These are phyloP conservation scores for Trichoderma parareesei DNA, from an alignment of 495 filamentous ascomycete species.

Conservation along the genomic window DNA sequence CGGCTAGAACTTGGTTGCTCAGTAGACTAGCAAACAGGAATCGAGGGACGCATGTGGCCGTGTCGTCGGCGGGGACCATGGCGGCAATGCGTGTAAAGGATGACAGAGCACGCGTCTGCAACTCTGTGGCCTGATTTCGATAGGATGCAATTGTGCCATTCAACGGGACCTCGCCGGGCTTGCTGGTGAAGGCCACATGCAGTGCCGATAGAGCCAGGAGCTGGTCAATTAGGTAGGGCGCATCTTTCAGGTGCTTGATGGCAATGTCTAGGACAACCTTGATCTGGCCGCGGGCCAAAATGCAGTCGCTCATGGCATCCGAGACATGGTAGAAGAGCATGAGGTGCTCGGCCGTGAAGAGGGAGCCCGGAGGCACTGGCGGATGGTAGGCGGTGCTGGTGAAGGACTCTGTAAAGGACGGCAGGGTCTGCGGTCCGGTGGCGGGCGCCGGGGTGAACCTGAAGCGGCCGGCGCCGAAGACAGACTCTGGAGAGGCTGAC, in stretches of 20 bases:
- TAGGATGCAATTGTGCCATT: constrained; percentile 17
- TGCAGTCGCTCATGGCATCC: constrained; percentile 8
- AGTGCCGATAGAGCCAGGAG: constrained; percentile 32
- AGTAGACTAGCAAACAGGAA: constrained; percentile 36
- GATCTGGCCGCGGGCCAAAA: constrained; percentile 8
- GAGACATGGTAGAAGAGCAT: constrained; percentile 21
- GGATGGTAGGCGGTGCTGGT: neutral
- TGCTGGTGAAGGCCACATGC: constrained; percentile 23
- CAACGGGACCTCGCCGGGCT: constrained; percentile 12
- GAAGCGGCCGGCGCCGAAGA: neutral
- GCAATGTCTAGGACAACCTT: constrained; percentile 12
- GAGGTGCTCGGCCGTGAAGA: constrained; percentile 20
- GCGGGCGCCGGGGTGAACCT: neutral
- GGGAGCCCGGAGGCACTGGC: constrained; percentile 10
- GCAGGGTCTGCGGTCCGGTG: neutral
- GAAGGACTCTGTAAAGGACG: constrained; percentile 4
- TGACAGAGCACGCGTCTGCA: constrained; percentile 31
- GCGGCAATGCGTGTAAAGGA: constrained; percentile 22
- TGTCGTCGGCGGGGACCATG: constrained; percentile 13
- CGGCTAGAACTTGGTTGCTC: constrained; percentile 31
- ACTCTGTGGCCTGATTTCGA: constrained; percentile 26
- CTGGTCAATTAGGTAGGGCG: constrained; percentile 34
- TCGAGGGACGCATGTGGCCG: constrained; percentile 26
- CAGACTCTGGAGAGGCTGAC: constrained; percentile 4
- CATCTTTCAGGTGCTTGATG: constrained; percentile 17